Percentiles rank a stretch among this genome's conserved stretches.
Conservation (phyloP, 2,329 filamentous ascomycete species). For the Myriosclerotinia curreyana region DNA sequence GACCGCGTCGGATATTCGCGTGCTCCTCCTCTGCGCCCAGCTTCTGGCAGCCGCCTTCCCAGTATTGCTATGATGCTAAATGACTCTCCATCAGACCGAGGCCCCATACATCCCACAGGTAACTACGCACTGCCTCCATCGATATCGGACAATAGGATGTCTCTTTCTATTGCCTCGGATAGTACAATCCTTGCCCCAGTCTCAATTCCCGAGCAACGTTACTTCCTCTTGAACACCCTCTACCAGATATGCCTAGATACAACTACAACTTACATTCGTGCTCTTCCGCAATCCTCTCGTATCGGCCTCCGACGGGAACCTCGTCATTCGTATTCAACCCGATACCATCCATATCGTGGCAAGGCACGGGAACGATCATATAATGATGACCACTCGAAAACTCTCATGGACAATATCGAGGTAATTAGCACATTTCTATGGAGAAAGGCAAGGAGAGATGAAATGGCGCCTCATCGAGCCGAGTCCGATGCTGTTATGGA, state of each 20-base stretch:
- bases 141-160: constrained; percentile 1
- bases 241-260: constrained; percentile 30
- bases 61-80: constrained; percentile 20
- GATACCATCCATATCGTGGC: constrained; percentile 21
- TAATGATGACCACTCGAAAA: constrained; percentile 15
- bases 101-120: background rate
- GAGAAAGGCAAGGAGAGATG: constrained; percentile 29
- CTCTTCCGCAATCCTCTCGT: background rate
- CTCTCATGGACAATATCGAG: constrained; percentile 33
- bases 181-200: constrained; percentile 18
- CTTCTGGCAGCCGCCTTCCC: constrained; percentile 1
- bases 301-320: background rate
- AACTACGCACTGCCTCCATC: background rate
- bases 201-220: constrained; percentile 23
- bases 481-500: constrained; percentile 25
- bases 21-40: background rate
- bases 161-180: constrained; percentile 22
- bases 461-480: constrained; percentile 29
- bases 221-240: constrained; percentile 25
- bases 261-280: constrained; percentile 23
- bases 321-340: constrained; percentile 13
- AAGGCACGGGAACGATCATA: constrained; percentile 13
- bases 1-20: background rate
- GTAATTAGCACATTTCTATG: constrained; percentile 29
- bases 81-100: background rate